Evolutionary conservation across 164 flowering plant genomes (phyloP).

Genomic region (Taxillus chinensis): DNA sequence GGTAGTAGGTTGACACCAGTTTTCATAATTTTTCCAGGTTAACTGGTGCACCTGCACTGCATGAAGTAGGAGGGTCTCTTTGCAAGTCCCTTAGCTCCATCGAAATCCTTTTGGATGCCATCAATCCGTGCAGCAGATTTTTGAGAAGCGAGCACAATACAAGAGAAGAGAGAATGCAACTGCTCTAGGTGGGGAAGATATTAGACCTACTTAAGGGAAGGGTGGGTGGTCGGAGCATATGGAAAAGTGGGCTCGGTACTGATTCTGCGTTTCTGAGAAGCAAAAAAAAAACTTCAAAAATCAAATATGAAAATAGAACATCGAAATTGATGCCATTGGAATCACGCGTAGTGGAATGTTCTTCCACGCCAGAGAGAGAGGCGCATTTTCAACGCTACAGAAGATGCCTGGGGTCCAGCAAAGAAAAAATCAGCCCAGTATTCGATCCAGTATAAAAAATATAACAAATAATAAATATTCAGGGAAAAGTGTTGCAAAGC

Average conservation of each 20-base stretch:
- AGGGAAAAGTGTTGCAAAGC: not conserved
- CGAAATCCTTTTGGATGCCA: slow-evolving; percentile 1
- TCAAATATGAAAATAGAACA: slow-evolving; percentile 1
- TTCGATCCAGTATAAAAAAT: slow-evolving; percentile 9
- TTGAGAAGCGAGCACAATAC: not conserved
- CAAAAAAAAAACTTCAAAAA: slow-evolving; percentile 13
- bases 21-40: not conserved
- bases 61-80: slow-evolving; percentile 4
- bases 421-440: slow-evolving; percentile 23
- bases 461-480: not conserved
- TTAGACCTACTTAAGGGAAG: not conserved
- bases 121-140: not conserved
- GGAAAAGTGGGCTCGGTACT: slow-evolving; percentile 28
- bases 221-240: not conserved
- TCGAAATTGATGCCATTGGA: slow-evolving; percentile 16
- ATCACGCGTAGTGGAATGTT: not conserved
- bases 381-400: no score
- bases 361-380: no score
- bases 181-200: not conserved
- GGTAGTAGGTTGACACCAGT: no score
- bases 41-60: not conserved
- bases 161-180: not conserved
- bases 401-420: no score
- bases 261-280: slow-evolving; percentile 11
- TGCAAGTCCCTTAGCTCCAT: not conserved